Evolutionary conservation across 1,139 yeast genomes (phyloP).

Genomic region (Zygoascus meyerae): DNA sequence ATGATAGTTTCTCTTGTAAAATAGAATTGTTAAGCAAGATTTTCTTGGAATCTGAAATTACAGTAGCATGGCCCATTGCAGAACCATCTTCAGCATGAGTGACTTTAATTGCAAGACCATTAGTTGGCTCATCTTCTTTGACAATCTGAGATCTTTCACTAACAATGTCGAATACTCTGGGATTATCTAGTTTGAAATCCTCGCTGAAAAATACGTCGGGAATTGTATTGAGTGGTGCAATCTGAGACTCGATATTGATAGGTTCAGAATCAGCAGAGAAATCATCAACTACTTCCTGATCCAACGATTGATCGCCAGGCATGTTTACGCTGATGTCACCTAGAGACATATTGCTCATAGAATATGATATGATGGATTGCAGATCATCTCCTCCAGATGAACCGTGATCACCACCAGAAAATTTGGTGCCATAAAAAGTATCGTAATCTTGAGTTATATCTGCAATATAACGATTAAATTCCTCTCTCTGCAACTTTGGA

Average conservation of each 20-base stretch:
- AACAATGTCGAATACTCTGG: conserved; percentile 72
- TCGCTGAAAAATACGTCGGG: conserved; percentile 66
- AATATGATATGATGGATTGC: conserved; percentile 16
- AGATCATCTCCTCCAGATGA: conserved; percentile 13
- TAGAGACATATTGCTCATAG: conserved; percentile 12
- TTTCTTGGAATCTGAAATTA: conserved; percentile 20
- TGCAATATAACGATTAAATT: conserved; percentile 44
- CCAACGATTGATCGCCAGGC: not conserved
- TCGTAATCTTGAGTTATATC: conserved; percentile 51
- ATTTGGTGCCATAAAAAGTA: conserved; percentile 17
- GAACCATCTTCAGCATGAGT: conserved; percentile 16
- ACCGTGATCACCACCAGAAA: conserved; percentile 6
- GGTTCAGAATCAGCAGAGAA: not conserved
- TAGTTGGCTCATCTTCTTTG: conserved; percentile 8
- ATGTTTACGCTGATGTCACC: not conserved
- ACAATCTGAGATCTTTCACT: conserved; percentile 47
- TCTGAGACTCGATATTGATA: not conserved
- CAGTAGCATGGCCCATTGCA: not conserved
- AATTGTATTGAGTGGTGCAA: conserved; percentile 38
- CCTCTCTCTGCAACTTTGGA: conserved; percentile 45
- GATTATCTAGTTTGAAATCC: conserved; percentile 80
- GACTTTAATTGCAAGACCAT: conserved; percentile 1
- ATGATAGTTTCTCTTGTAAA: conserved; percentile 75
- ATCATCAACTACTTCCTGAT: not conserved
- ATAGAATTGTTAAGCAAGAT: conserved; percentile 44